These are phyloP conservation scores for Candida chilensis DNA, from an alignment of 805 yeast species.

Conservation along the genomic window DNA sequence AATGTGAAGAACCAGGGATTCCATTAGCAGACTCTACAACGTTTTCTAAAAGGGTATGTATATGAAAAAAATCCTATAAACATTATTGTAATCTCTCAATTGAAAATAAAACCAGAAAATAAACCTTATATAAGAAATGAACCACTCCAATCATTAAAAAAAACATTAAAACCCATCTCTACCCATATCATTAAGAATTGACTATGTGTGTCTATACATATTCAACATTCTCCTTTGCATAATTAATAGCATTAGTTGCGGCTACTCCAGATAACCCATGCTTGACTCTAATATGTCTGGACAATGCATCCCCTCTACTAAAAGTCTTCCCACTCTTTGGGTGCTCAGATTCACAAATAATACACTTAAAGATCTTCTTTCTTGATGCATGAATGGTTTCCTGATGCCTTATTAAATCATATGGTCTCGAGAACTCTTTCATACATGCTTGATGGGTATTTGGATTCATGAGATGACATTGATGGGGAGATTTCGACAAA, in stretches of 20 bases:
- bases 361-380: constrained; percentile 79
- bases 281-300: constrained; percentile 88
- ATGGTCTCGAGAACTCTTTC: constrained; percentile 86
- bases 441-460: constrained; percentile 55
- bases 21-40: too few species aligned
- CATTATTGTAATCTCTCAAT: too few species aligned
- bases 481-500: too few species aligned
- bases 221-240: constrained; percentile 73
- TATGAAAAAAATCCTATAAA: too few species aligned
- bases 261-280: constrained; percentile 64
- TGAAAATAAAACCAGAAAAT: too few species aligned
- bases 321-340: constrained; percentile 64
- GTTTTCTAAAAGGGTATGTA: too few species aligned
- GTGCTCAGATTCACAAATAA: constrained; percentile 69
- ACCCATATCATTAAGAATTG: too few species aligned
- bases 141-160: too few species aligned
- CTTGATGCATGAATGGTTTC: constrained; percentile 91
- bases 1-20: too few species aligned
- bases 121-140: too few species aligned
- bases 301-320: constrained; percentile 88
- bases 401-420: constrained; percentile 90
- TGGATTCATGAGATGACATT: constrained; percentile 53
- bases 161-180: too few species aligned
- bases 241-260: constrained; percentile 63
- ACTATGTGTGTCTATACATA: constrained; percentile 32